phyloP scores from a whole-genome alignment of 768 basidiomycete genomes.

The Sporobolomyces pararoseus region DNA sequence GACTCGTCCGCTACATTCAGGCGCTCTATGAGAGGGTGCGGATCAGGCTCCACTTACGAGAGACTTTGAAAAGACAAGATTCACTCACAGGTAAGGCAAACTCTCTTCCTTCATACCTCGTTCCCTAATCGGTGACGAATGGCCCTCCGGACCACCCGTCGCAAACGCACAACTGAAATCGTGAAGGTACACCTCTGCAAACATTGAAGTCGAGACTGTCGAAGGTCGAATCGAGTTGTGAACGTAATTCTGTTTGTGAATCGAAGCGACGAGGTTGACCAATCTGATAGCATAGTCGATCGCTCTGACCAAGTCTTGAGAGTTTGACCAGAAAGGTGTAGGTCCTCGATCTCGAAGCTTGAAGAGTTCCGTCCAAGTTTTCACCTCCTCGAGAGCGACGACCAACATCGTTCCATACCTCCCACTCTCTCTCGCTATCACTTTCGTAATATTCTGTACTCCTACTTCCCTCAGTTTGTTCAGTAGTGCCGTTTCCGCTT shows the following conservation, averaged over 20 bases:
- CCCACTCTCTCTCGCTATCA: conserved; percentile 26
- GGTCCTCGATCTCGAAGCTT: background rate
- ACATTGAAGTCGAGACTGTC: conserved; percentile 22
- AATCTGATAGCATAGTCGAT: conserved; percentile 30
- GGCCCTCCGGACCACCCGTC: conserved; percentile 4
- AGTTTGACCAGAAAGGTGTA: conserved; percentile 21
- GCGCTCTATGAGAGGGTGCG: conserved; percentile 4
- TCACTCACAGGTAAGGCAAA: conserved; percentile 26
- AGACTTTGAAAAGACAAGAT: background rate
- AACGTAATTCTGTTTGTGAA: conserved; percentile 32
- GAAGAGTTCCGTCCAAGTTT: conserved; percentile 21
- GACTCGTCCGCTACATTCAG: conserved; percentile 31
- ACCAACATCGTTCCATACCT: conserved; percentile 36
- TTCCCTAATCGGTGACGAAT: conserved; percentile 21
- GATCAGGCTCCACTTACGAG: background rate
- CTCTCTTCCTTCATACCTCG: conserved; percentile 39
- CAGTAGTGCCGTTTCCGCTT: conserved; percentile 23
- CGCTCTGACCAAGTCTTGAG: background rate
- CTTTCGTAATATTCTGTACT: conserved; percentile 23
- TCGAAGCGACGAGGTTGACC: conserved; percentile 24
- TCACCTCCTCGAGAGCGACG: conserved; percentile 19
- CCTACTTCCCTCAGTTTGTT: conserved; percentile 14
- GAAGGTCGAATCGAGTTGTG: conserved; percentile 39
- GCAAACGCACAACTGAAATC: conserved; percentile 38
- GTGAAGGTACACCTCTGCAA: conserved; percentile 34